Percentiles rank a stretch among this genome's conserved stretches.
phyloP scores from a whole-genome alignment of 148 eudicot genomes.

The Simmondsia chinensis region DNA sequence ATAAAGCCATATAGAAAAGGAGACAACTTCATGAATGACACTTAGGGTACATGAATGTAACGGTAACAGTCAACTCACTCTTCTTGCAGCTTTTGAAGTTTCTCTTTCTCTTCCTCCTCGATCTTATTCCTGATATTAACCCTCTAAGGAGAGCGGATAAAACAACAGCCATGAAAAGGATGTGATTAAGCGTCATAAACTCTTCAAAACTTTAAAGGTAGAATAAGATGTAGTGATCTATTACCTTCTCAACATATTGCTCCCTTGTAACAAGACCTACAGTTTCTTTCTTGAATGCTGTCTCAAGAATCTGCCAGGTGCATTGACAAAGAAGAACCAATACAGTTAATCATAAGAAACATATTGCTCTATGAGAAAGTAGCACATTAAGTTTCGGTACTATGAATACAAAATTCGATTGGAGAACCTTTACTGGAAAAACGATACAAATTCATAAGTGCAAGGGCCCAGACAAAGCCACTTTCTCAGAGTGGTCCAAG shows the following conservation, averaged over 20 bases:
- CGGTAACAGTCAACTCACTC: conserved; percentile 45
- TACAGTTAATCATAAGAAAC: background rate
- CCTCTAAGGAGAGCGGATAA: conserved; percentile 50
- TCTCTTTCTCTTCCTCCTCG: conserved; percentile 99
- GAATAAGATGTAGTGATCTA: background rate
- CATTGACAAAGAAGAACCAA: background rate
- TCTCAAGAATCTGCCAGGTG: conserved; percentile 68
- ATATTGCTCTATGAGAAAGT: background rate
- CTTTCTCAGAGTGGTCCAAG: no score
- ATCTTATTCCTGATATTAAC: conserved; percentile 75
- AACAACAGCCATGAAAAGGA: background rate
- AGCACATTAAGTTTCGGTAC: background rate
- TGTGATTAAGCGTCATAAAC: background rate
- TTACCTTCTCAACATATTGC: conserved; percentile 93
- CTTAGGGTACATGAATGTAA: background rate
- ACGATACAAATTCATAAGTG: no score
- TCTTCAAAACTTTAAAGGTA: background rate
- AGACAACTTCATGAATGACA: no score
- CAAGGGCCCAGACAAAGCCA: no score
- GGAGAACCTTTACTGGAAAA: no score
- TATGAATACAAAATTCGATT: no score
- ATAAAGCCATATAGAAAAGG: background rate
- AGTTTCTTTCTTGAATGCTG: conserved; percentile 98
- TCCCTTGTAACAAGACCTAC: conserved; percentile 91
- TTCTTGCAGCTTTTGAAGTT: conserved; percentile 77